Conservation (phyloP, 129 eudicot genomes). For the Ambrosia artemisiifolia region DNA sequence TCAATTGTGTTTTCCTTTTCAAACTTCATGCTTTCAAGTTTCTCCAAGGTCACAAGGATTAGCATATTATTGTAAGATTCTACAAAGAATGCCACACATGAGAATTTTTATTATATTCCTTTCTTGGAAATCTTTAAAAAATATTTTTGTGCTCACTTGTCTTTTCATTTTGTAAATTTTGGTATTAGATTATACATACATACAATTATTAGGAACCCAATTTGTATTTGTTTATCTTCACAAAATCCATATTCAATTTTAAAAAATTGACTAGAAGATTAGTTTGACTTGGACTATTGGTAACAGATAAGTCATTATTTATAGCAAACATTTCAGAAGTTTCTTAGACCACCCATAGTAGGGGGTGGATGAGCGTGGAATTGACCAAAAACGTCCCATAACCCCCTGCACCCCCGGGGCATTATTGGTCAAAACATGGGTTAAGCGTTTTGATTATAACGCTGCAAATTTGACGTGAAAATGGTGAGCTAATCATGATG, state of each 20-base stretch:
- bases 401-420: too few relatives aligned
- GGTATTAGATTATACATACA: too few relatives aligned
- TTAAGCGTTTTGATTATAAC: too few relatives aligned
- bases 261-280: not conserved
- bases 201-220: too few relatives aligned
- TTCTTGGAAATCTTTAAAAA: not conserved
- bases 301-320: not conserved
- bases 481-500: too few relatives aligned
- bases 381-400: too few relatives aligned
- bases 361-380: too few relatives aligned
- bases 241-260: not conserved
- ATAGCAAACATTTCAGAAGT: not conserved
- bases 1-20: slow-evolving; percentile 18
- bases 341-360: not conserved
- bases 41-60: slow-evolving; percentile 11
- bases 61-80: slow-evolving; percentile 15
- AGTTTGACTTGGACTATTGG: not conserved
- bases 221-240: not conserved
- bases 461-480: too few relatives aligned
- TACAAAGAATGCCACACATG: slow-evolving; percentile 15
- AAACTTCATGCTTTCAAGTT: slow-evolving; percentile 35
- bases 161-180: not conserved
- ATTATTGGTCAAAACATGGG: too few relatives aligned
- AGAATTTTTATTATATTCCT: not conserved
- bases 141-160: not conserved